These are phyloP conservation scores for Aspergillaceae sp. DNA, from an alignment of 2,329 filamentous ascomycete genomes.

Conservation along the genomic window DNA sequence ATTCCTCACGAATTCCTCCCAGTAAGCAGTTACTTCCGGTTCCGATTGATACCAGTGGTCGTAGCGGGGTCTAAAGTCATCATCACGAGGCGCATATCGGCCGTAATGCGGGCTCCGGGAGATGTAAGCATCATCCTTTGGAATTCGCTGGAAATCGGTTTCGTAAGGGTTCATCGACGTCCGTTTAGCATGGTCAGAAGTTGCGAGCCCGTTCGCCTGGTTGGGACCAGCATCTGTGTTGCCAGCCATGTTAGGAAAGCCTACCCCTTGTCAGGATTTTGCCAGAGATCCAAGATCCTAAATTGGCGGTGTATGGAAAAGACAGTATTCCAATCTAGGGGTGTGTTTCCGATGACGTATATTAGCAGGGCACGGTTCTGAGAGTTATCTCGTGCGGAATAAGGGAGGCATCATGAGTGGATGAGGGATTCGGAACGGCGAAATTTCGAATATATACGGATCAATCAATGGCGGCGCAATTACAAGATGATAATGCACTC, in stretches of 20 bases:
- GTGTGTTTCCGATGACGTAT: neutral
- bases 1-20: slow-evolving; percentile 25
- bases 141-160: slow-evolving; percentile 22
- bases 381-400: slow-evolving; percentile 4
- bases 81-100: slow-evolving; percentile 23
- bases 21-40: slow-evolving; percentile 23
- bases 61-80: slow-evolving; percentile 30
- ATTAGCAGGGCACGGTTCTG: neutral
- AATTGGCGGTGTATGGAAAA: neutral
- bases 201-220: slow-evolving; percentile 15
- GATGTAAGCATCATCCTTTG: slow-evolving; percentile 27
- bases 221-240: slow-evolving; percentile 14
- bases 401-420: slow-evolving; percentile 8
- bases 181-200: slow-evolving; percentile 4
- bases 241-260: slow-evolving; percentile 9
- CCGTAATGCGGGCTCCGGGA: slow-evolving; percentile 25
- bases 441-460: neutral
- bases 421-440: too few species aligned
- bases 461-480: too few species aligned
- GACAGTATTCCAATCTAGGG: neutral
- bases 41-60: slow-evolving; percentile 25
- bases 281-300: neutral
- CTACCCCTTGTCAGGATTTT: neutral
- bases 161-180: slow-evolving; percentile 25
- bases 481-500: too few species aligned